Evolutionary conservation across 805 yeast genomes (phyloP), one percentile per base, ranked within the genome.

Genomic region (Aciculoconidium aculeatum): DNA sequence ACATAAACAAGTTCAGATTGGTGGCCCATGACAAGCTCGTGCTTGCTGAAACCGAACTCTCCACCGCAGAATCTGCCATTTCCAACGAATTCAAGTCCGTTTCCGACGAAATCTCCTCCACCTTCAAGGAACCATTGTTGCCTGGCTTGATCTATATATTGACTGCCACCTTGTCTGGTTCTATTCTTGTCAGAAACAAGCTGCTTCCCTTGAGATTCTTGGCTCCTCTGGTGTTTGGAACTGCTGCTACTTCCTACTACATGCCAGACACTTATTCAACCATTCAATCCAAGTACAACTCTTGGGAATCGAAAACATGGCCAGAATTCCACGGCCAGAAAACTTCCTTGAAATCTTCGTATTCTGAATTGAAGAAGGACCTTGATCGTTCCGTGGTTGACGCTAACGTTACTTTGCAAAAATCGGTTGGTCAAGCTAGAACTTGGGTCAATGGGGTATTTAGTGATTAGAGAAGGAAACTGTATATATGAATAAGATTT

Each of bases 111-210:
- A 53, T 65, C 28, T 38, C 57, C 14, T 37, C 55, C 5, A 30
- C 64, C 17, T 59, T 74, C 11, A 60, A 52, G 30, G 81, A 75
- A 39, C 75, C 77, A 5, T 54, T 74, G 4, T 61, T 78, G 33
- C 84, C 84, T 11, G 60, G 62, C 23, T 47, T 69, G 22, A 65
- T 76, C 28, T 70, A 72, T 42, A 70, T 76, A 5, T 52, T 77
- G 21, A 75, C 82, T 1, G 60, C 69, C 5, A 53, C 77, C 4
- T 65, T 78, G 37, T 44, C 74, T 2, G 80, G 81, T 8, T 73
- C 81, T 3, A 70, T 78, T 32, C 36, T 72, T 18, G 72, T 63
- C 10, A 61, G 65, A 34, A 67, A 60, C 37, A 61, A 71, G 40
- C 43, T 67, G 1, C 48, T 75, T 7, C 72, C 74, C 1, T 20